Conservation (phyloP, 805 yeast genomes). For the Candida endomychidarum region DNA sequence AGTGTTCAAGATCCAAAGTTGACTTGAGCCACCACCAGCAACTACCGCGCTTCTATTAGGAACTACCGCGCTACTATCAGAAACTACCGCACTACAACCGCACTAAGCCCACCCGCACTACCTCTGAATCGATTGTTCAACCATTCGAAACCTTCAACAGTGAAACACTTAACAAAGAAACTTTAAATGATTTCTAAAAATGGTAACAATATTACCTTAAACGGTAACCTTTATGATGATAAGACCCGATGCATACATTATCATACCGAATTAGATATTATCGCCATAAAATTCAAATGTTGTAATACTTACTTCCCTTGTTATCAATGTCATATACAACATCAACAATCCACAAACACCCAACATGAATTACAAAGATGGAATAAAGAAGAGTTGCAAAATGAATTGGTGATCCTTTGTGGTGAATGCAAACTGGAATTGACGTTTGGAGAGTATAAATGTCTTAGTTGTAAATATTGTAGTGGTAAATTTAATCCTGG, state of each 20-base stretch:
- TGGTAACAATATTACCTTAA: conserved; percentile 4
- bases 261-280: conserved; percentile 32
- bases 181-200: conserved; percentile 3
- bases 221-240: conserved; percentile 21
- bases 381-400: conserved; percentile 3
- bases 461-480: conserved; percentile 27
- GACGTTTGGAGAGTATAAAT: conserved; percentile 28
- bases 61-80: too few relatives aligned
- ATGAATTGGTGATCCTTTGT: conserved; percentile 31
- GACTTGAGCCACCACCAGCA: too few relatives aligned
- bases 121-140: too few relatives aligned
- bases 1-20: too few relatives aligned
- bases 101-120: too few relatives aligned
- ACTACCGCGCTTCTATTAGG: too few relatives aligned
- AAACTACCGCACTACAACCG: too few relatives aligned
- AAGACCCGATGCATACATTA: conserved; percentile 41
- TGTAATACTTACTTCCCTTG: conserved; percentile 40
- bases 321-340: conserved; percentile 32
- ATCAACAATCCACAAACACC: conserved; percentile 17
- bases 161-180: too few relatives aligned
- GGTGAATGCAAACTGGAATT: conserved; percentile 34
- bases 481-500: conserved; percentile 33
- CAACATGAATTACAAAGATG: conserved; percentile 16
- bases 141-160: background rate
- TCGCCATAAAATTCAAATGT: conserved; percentile 41